phyloP scores from a whole-genome alignment of 768 basidiomycete species.

The Phlebiopsis gigantea region DNA sequence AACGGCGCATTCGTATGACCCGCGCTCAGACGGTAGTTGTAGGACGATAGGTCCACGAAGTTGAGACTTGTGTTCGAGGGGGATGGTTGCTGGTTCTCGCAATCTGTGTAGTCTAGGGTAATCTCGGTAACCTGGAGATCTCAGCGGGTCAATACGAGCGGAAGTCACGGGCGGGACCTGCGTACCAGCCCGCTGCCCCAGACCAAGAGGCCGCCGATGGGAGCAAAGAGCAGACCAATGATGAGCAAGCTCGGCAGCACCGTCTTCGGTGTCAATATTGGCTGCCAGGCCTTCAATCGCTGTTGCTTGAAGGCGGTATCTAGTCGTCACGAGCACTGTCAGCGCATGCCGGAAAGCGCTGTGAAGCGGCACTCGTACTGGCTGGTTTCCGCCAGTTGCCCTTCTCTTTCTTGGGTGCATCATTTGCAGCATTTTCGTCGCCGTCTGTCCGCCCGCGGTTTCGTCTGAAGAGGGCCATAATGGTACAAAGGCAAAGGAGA shows the following conservation, averaged over 20 bases:
- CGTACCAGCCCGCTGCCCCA: constrained; percentile 77
- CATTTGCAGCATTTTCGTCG: constrained; percentile 39
- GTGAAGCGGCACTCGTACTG: constrained; percentile 43
- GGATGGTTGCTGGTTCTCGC: constrained; percentile 57
- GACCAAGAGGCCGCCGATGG: constrained; percentile 90
- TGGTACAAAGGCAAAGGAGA: constrained; percentile 8
- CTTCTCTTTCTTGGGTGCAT: constrained; percentile 64
- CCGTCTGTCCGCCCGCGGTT: constrained; percentile 19
- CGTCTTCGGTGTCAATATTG: constrained; percentile 95
- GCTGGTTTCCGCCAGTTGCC: constrained; percentile 81
- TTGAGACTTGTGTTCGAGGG: constrained; percentile 26
- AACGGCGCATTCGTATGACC: constrained; percentile 44
- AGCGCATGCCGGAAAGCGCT: constrained; percentile 11
- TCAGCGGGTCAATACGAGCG: constrained; percentile 16
- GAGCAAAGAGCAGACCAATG: constrained; percentile 91
- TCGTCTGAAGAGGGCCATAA: constrained; percentile 30
- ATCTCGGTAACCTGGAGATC: constrained; percentile 82
- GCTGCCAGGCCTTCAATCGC: constrained; percentile 99
- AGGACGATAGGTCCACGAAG: constrained; percentile 56
- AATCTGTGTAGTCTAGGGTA: constrained; percentile 92
- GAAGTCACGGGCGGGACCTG: constrained; percentile 7
- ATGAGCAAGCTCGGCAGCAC: constrained; percentile 96
- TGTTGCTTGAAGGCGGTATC: constrained; percentile 99
- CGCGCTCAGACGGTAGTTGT: constrained; percentile 65
- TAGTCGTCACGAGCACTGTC: constrained; percentile 29